A percentile compares a stretch with the other conserved stretches of the same genome.
Evolutionary conservation across 352 stramenopile species (phyloP).

Genomic region (Pythium chondricola): DNA sequence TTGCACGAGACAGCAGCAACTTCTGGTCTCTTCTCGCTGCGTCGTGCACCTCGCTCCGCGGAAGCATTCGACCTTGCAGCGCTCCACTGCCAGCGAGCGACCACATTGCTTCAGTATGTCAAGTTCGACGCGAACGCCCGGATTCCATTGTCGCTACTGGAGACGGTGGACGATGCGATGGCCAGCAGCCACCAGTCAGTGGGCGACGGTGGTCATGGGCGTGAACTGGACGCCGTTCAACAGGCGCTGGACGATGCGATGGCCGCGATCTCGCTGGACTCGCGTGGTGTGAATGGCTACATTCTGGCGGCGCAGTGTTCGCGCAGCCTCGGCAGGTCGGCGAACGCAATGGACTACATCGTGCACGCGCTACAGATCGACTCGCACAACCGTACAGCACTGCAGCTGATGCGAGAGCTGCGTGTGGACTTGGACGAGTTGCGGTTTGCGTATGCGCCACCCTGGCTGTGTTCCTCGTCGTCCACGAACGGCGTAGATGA

Average conservation of each 20-base stretch:
- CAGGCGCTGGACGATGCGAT: conserved; percentile 38
- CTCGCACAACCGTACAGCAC: conserved; percentile 19
- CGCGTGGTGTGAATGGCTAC: conserved; percentile 4
- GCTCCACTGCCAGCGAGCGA: conserved; percentile 9
- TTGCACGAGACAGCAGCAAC: too few relatives aligned
- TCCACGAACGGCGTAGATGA: conserved; percentile 2
- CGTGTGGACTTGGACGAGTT: conserved; percentile 19
- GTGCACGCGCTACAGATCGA: conserved; percentile 15
- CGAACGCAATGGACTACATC: conserved; percentile 22
- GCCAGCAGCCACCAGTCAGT: background rate
- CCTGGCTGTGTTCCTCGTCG: conserved; percentile 7
- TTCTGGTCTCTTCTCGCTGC: too few relatives aligned
- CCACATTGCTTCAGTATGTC: conserved; percentile 2
- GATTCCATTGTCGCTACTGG: conserved; percentile 2
- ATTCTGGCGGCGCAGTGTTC: conserved; percentile 34
- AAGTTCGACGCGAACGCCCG: conserved; percentile 5
- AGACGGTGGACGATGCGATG: conserved; percentile 2
- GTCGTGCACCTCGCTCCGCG: too few relatives aligned
- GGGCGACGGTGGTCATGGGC: too few relatives aligned
- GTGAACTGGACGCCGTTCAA: conserved; percentile 28
- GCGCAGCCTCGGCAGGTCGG: conserved; percentile 31
- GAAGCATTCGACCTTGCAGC: too few relatives aligned
- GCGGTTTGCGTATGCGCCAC: conserved; percentile 2
- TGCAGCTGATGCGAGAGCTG: conserved; percentile 28
- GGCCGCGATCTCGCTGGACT: conserved; percentile 14